Conservation (phyloP, 768 basidiomycete species). For the Termitomyces sp. region DNA sequence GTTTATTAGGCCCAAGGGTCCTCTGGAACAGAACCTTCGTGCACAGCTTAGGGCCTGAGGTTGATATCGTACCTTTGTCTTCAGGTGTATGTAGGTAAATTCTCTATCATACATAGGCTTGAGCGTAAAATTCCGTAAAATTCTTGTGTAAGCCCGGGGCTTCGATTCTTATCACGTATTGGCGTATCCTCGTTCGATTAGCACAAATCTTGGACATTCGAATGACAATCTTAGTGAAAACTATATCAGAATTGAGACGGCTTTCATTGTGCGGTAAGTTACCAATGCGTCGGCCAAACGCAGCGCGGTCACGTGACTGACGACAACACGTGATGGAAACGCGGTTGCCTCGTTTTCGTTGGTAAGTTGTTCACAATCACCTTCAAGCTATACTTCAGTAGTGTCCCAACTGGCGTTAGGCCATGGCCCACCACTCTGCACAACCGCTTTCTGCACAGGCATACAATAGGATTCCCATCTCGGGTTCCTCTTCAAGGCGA, state of each 20-base stretch:
- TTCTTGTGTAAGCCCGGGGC: too few species aligned
- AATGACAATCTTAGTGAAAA: too few species aligned
- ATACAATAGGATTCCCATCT: conserved; percentile 25
- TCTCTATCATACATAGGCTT: too few species aligned
- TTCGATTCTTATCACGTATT: too few species aligned
- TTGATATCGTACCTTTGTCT: neutral
- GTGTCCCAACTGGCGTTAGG: conserved; percentile 24
- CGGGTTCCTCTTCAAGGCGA: conserved; percentile 21
- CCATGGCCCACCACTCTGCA: conserved; percentile 22
- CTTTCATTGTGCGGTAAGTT: too few species aligned
- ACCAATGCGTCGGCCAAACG: too few species aligned
- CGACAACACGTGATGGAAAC: conserved; percentile 19
- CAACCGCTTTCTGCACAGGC: conserved; percentile 17
- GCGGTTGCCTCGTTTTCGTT: conserved; percentile 20
- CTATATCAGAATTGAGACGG: too few species aligned
- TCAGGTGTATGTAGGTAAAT: too few species aligned
- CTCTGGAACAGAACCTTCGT: too few species aligned
- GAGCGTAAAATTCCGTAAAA: too few species aligned
- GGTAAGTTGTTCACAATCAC: conserved; percentile 3
- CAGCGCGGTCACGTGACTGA: conserved; percentile 17
- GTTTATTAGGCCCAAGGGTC: conserved; percentile 80
- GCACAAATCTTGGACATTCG: too few species aligned
- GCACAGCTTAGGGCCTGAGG: conserved; percentile 49
- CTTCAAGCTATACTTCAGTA: neutral
- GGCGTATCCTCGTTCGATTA: too few species aligned